Conservation (phyloP, 257 asterid genomes). For the Solanum okadae region DNA sequence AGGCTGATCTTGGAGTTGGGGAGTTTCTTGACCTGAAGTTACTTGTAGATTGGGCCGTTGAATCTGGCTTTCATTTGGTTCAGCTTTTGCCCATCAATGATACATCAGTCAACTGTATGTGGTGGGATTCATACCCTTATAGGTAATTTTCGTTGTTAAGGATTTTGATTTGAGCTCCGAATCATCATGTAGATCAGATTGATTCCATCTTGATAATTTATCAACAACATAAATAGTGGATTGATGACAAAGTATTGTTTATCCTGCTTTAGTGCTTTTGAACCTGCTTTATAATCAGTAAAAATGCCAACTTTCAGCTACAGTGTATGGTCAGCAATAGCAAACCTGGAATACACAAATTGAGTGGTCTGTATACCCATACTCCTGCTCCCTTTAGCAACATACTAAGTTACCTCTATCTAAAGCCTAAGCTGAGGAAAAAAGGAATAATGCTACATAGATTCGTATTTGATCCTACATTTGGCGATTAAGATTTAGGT, state of each 20-base stretch:
- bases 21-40: constrained; percentile 96
- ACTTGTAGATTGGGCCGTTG: constrained; percentile 86
- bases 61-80: constrained; percentile 89
- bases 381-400: background rate
- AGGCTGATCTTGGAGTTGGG: constrained; percentile 88
- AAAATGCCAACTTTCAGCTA: background rate
- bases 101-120: constrained; percentile 92
- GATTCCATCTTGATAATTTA: background rate
- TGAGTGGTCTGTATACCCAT: background rate
- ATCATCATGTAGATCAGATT: background rate
- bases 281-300: background rate
- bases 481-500: background rate
- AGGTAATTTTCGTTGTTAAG: constrained; percentile 37
- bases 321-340: background rate
- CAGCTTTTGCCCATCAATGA: constrained; percentile 94
- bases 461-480: background rate
- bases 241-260: background rate
- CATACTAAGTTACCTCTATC: background rate
- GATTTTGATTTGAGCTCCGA: background rate
- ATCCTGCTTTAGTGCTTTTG: background rate
- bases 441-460: background rate
- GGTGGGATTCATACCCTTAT: constrained; percentile 99
- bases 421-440: background rate
- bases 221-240: background rate
- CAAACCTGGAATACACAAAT: background rate